Evolutionary conservation across 129 eudicot genomes (phyloP).

Genomic region (Heracleum sosnowskyi): DNA sequence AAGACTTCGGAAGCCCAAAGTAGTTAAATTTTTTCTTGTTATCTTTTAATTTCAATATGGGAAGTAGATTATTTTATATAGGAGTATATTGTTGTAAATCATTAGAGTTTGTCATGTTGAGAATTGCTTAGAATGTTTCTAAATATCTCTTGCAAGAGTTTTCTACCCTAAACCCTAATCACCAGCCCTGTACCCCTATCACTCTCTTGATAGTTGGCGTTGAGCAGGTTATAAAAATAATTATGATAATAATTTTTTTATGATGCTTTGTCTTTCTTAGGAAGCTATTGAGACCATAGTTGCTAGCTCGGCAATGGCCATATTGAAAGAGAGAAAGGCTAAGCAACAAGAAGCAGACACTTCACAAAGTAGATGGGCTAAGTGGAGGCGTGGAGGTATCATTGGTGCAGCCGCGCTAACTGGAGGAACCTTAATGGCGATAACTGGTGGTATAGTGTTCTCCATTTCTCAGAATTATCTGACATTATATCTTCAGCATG

Average conservation of each 20-base stretch:
- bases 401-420: slow-evolving; percentile 98
- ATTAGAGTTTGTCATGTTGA: neutral
- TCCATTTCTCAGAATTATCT: neutral
- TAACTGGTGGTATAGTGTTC: slow-evolving; percentile 70
- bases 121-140: neutral
- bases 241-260: neutral
- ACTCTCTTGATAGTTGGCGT: neutral
- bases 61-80: neutral
- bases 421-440: slow-evolving; percentile 95
- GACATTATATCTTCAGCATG: neutral
- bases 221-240: neutral
- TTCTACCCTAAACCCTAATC: neutral
- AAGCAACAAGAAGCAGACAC: slow-evolving; percentile 41
- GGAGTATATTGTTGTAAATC: neutral
- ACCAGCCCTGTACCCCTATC: neutral
- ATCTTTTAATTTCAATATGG: neutral
- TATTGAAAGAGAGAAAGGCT: slow-evolving; percentile 49
- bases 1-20: neutral
- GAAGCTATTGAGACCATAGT: slow-evolving; percentile 86
- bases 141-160: neutral
- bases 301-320: slow-evolving; percentile 94
- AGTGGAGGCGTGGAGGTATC: slow-evolving; percentile 97
- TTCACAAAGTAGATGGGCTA: slow-evolving; percentile 60
- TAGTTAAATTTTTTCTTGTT: neutral
- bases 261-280: slow-evolving; percentile 33